Conservation (phyloP, 2,329 filamentous ascomycete genomes). For the Venturia oleaginea region DNA sequence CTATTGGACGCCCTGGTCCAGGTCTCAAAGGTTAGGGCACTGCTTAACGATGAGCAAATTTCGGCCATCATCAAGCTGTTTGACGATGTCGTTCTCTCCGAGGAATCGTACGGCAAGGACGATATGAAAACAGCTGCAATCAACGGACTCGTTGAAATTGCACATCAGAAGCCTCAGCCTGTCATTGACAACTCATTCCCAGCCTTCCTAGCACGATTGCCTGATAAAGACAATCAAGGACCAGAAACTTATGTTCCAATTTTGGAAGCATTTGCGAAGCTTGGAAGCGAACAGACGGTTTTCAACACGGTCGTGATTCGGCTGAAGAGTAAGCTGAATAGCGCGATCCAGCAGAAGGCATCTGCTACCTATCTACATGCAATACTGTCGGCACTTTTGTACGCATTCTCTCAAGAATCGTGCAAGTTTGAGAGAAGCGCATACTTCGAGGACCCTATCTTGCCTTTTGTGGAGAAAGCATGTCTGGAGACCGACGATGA, state of each 20-base stretch:
- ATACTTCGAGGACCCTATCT: slow-evolving; percentile 39
- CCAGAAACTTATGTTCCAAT: slow-evolving; percentile 43
- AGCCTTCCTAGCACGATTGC: slow-evolving; percentile 55
- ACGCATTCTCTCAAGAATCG: slow-evolving; percentile 45
- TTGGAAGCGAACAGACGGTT: slow-evolving; percentile 52
- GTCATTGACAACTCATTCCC: slow-evolving; percentile 58
- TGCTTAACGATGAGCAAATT: slow-evolving; percentile 34
- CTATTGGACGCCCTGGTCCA: slow-evolving; percentile 36
- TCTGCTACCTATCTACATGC: slow-evolving; percentile 48
- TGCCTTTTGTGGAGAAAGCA: slow-evolving; percentile 32
- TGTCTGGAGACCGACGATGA: slow-evolving; percentile 24
- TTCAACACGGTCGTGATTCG: slow-evolving; percentile 55
- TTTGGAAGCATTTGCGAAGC: slow-evolving; percentile 54
- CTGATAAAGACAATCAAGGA: slow-evolving; percentile 44
- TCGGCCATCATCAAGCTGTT: slow-evolving; percentile 49
- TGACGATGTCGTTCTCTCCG: slow-evolving; percentile 51
- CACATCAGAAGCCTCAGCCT: slow-evolving; percentile 51
- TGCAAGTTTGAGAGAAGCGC: slow-evolving; percentile 17
- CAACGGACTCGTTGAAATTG: slow-evolving; percentile 49
- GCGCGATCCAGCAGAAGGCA: slow-evolving; percentile 44
- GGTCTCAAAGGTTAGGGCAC: slow-evolving; percentile 31
- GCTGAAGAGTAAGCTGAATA: slow-evolving; percentile 53
- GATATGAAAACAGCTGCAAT: slow-evolving; percentile 52
- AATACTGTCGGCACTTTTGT: slow-evolving; percentile 52
- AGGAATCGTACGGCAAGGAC: slow-evolving; percentile 46